phyloP scores from a whole-genome alignment of 148 eudicot genomes.

The Arctostaphylos glauca region DNA sequence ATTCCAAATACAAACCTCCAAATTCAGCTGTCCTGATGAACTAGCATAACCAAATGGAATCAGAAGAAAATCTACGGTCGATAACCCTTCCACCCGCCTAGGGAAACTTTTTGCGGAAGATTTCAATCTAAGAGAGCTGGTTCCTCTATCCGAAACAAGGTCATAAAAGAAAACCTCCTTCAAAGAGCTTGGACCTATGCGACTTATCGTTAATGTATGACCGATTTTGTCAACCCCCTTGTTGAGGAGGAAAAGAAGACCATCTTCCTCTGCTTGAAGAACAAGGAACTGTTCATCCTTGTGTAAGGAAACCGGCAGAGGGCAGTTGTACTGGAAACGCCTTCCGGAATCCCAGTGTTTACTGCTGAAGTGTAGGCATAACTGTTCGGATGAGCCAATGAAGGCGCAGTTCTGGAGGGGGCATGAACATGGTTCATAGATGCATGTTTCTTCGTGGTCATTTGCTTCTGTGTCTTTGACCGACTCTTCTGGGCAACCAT shows the following conservation, averaged over 20 bases:
- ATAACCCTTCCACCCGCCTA: constrained; percentile 28
- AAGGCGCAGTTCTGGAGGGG: constrained; percentile 42
- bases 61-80: constrained; percentile 34
- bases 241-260: constrained; percentile 43
- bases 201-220: constrained; percentile 28
- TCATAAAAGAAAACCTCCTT: constrained; percentile 38
- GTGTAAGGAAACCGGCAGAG: constrained; percentile 22
- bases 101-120: constrained; percentile 29
- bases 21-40: constrained; percentile 34
- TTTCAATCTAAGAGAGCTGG: constrained; percentile 42
- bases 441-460: constrained; percentile 39
- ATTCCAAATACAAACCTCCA: constrained; percentile 56
- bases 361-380: constrained; percentile 39
- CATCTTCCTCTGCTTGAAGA: constrained; percentile 54
- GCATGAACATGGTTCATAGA: constrained; percentile 44
- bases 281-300: constrained; percentile 35
- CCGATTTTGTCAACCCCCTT: constrained; percentile 40
- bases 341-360: constrained; percentile 40
- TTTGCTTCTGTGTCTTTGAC: constrained; percentile 25
- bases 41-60: constrained; percentile 36
- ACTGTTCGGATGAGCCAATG: constrained; percentile 27
- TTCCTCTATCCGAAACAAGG: constrained; percentile 36
- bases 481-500: constrained; percentile 35
- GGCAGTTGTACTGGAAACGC: constrained; percentile 35
- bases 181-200: constrained; percentile 30